Base-by-base conservation (phyloP, 1,139 yeast genomes). In the Candida freyschussii region DNA sequence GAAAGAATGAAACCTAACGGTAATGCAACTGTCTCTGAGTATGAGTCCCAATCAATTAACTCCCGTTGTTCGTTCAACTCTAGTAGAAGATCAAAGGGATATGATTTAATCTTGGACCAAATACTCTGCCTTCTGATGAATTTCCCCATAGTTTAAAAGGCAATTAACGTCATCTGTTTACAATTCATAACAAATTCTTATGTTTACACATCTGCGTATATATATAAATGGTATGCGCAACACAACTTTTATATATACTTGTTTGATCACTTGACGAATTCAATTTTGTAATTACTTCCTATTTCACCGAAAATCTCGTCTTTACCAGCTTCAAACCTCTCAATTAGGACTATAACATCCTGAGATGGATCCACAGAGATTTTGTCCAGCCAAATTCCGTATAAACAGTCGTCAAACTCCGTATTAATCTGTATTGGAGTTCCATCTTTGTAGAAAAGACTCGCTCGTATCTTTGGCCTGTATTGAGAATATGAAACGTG, bases 41-140 rank as follows among this genome's bases (percentile, higher is more conserved):
- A 65, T 2, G 65, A 61, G 45, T 80, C 86, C 87, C 87, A 80
- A 38, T 79, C 83, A 6, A 78, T 69, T 6, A 77, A 60, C 30
- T 68, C 66, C 13, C 75, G 45, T 10, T 59, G 49, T 50, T 80
- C 87, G 46, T 75, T 75, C 22, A 73, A 32, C 30, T 66, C 62
- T 5, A 79, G 60, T 33, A 67, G 63, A 21, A 70, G 44, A 48
- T 80, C 89, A 38, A 74, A 64, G 0, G 86, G 86, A 32, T 69
- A 68, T n/a, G 72, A 57, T 38, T 59, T 59, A 19, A 75, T 39
- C 39, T 59, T 57, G 17, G 72, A 62, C 30, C 60, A 30, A 11
- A 36, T 29, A 26, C 39, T 37, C 33, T 30, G 53, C 36, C 32
- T 50, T 36, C 46, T 32, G 17, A 41, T 34, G 17, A 40, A 24